phyloP scores from a whole-genome alignment of 2,329 filamentous ascomycete species.

The Exophiala alcalophila region DNA sequence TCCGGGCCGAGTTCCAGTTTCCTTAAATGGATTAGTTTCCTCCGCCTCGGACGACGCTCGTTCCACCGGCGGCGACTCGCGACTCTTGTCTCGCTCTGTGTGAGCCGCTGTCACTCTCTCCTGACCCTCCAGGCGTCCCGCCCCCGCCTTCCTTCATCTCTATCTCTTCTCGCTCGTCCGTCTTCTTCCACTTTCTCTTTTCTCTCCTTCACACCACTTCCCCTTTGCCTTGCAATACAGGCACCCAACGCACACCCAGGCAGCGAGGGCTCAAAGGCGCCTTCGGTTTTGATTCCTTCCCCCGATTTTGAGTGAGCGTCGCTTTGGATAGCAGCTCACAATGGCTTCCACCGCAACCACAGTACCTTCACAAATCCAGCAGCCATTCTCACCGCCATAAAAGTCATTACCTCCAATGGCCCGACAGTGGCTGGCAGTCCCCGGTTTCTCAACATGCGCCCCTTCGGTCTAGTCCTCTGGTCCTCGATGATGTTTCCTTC shows the following conservation, averaged over 20 bases:
- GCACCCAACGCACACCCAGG: no score
- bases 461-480: conserved; percentile 26
- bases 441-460: conserved; percentile 14
- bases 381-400: conserved; percentile 24
- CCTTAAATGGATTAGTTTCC: conserved; percentile 12
- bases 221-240: conserved; percentile 19
- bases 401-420: conserved; percentile 13
- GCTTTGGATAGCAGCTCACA: conserved; percentile 27
- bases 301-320: conserved; percentile 5
- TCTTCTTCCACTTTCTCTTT: conserved; percentile 15
- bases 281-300: conserved; percentile 2
- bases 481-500: no score
- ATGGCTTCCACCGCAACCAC: conserved; percentile 17
- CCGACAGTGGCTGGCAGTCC: conserved; percentile 18
- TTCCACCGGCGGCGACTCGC: no score
- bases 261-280: conserved; percentile 19
- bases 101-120: no score
- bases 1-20: conserved; percentile 12
- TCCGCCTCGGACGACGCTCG: conserved; percentile 12
- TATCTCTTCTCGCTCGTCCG: conserved; percentile 5
- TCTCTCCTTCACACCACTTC: conserved; percentile 2
- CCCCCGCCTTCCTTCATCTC: no score
- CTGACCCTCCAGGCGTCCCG: no score
- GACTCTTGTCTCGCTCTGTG: no score
- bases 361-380: conserved; percentile 6